Conservation (phyloP, 2,329 filamentous ascomycete species). For the Exutisphaerella laricina region DNA sequence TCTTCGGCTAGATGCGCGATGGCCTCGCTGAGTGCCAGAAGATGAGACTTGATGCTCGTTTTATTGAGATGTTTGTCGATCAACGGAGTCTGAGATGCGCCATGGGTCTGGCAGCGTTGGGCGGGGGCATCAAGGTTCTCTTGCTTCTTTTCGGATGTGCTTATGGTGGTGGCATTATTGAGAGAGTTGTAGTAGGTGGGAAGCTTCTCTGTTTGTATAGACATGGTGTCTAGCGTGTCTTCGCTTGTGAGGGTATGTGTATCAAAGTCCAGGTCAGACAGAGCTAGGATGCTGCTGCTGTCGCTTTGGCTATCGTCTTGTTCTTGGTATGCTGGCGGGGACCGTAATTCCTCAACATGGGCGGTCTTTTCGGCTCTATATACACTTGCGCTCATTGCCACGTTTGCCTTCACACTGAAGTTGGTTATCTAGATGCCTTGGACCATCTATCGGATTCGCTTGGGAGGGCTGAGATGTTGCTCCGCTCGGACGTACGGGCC, state of each 20-base stretch:
- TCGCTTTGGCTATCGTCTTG: background rate
- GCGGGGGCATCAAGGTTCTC: background rate
- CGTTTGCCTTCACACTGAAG: background rate
- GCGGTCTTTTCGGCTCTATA: background rate
- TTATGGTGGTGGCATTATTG: too few species aligned
- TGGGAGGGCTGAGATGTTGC: background rate
- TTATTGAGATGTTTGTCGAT: conserved; percentile 4
- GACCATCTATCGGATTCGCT: background rate
- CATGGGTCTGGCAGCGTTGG: conserved; percentile 2
- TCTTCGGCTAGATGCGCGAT: conserved; percentile 5
- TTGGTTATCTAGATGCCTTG: conserved; percentile 4
- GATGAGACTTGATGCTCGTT: conserved; percentile 1
- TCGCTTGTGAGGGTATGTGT: background rate
- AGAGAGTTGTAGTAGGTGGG: conserved; percentile 4
- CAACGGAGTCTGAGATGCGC: conserved; percentile 3
- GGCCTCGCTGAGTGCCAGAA: conserved; percentile 11
- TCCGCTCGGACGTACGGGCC: background rate
- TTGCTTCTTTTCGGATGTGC: background rate
- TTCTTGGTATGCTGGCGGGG: background rate
- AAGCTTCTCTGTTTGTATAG: background rate
- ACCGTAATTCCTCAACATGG: background rate
- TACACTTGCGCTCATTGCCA: background rate
- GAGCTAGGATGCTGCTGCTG: background rate
- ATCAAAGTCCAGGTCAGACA: background rate
- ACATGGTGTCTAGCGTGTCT: background rate